Evolutionary conservation across 768 basidiomycete genomes (phyloP).

Genomic region (Kwoniella europaea): DNA sequence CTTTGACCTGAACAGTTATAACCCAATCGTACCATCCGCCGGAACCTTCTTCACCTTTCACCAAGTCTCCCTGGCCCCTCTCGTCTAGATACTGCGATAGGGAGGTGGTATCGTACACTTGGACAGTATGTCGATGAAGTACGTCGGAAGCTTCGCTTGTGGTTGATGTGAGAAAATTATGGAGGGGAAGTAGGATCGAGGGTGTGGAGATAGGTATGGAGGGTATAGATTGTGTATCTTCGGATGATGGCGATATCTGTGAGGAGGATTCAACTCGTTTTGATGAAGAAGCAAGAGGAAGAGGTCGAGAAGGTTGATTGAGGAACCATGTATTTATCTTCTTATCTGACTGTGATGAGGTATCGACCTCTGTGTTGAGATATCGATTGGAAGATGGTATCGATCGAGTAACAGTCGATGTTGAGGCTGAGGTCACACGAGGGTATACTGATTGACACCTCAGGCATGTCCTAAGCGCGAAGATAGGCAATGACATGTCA

Average conservation of each 20-base stretch:
- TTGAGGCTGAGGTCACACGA: not conserved
- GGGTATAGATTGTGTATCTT: not conserved
- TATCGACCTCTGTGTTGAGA: not conserved
- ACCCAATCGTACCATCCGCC: slow-evolving; percentile 54
- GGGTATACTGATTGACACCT: not conserved
- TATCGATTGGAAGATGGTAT: not conserved
- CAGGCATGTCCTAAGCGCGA: not conserved
- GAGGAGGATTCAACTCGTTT: not conserved
- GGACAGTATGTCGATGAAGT: slow-evolving; percentile 5
- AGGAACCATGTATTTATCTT: slow-evolving; percentile 26
- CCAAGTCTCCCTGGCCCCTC: slow-evolving; percentile 14
- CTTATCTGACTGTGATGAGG: not conserved
- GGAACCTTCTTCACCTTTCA: slow-evolving; percentile 4
- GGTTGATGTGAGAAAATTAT: slow-evolving; percentile 9
- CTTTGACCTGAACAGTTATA: slow-evolving; percentile 42
- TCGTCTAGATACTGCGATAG: not conserved
- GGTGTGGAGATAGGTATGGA: slow-evolving; percentile 3
- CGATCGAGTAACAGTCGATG: too few relatives aligned
- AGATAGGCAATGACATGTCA: not conserved
- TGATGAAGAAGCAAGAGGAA: slow-evolving; percentile 12
- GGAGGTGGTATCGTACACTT: slow-evolving; percentile 5
- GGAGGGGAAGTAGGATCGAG: not conserved
- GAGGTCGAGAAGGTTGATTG: not conserved
- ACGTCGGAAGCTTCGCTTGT: slow-evolving; percentile 19
- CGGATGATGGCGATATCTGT: not conserved